These are phyloP conservation scores for Suillus clintonianus DNA, from an alignment of 768 basidiomycete genomes.

Conservation along the genomic window DNA sequence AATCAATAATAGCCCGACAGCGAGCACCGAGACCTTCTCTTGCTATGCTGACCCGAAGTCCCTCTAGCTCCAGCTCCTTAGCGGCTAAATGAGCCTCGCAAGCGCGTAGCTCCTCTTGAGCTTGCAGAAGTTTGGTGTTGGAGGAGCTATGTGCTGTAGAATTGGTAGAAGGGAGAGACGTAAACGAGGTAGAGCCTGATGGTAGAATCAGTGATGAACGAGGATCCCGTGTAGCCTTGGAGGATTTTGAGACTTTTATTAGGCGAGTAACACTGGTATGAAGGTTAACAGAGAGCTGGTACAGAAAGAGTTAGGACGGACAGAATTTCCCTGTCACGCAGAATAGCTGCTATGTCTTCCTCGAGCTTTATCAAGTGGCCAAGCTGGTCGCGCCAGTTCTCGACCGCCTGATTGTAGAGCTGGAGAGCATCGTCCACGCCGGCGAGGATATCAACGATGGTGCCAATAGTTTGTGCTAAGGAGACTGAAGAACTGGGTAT, in stretches of 20 bases:
- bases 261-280: constrained; percentile 67
- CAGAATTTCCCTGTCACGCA: constrained; percentile 83
- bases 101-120: constrained; percentile 79
- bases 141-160: constrained; percentile 20
- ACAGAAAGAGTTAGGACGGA: constrained; percentile 37
- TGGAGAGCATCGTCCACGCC: constrained; percentile 70
- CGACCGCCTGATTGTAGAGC: constrained; percentile 59
- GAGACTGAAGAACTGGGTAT: constrained; percentile 36
- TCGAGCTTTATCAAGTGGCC: constrained; percentile 63
- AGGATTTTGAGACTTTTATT: constrained; percentile 71
- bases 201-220: constrained; percentile 32
- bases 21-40: constrained; percentile 63
- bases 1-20: constrained; percentile 66
- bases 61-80: constrained; percentile 67
- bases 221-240: constrained; percentile 42
- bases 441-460: constrained; percentile 58
- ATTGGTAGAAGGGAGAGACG: constrained; percentile 40
- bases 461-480: constrained; percentile 20
- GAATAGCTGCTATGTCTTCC: constrained; percentile 68
- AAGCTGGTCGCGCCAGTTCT: constrained; percentile 66
- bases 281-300: neutral
- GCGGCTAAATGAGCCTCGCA: constrained; percentile 74
- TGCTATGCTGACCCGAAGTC: constrained; percentile 53
- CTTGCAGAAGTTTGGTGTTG: constrained; percentile 54
- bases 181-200: constrained; percentile 44